phyloP scores from a whole-genome alignment of 495 filamentous ascomycete genomes.

The Penicillium lagena region DNA sequence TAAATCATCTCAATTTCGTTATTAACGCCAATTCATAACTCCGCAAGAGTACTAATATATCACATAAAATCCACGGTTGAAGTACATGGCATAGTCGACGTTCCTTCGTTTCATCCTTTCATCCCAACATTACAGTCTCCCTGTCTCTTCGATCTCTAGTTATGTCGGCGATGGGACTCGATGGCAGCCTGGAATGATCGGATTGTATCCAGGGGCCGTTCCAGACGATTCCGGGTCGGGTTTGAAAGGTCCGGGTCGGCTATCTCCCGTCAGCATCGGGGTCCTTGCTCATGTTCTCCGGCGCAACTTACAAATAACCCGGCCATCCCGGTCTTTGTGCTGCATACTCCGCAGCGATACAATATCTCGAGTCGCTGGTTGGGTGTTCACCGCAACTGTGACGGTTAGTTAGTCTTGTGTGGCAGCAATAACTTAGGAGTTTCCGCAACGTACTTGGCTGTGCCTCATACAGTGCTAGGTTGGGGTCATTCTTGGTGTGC shows the following conservation, averaged over 20 bases:
- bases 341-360: conserved; percentile 63
- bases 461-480: conserved; percentile 72
- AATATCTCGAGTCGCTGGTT: conserved; percentile 27
- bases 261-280: background rate
- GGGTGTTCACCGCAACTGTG: conserved; percentile 11
- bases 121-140: background rate
- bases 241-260: conserved; percentile 37
- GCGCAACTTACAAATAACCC: conserved; percentile 63
- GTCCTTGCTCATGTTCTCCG: no score
- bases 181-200: conserved; percentile 87
- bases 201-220: conserved; percentile 91
- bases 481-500: conserved; percentile 79
- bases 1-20: no score
- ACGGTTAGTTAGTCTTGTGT: background rate
- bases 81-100: conserved; percentile 4
- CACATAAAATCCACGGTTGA: background rate
- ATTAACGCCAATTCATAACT: no score
- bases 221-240: conserved; percentile 78
- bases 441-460: conserved; percentile 67
- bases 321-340: conserved; percentile 75
- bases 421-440: background rate
- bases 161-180: conserved; percentile 42
- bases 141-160: conserved; percentile 10
- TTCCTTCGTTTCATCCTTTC: conserved; percentile 6
- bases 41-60: conserved; percentile 6